phyloP scores from a whole-genome alignment of 2,329 filamentous ascomycete genomes.

The Botrytis cinerea region DNA sequence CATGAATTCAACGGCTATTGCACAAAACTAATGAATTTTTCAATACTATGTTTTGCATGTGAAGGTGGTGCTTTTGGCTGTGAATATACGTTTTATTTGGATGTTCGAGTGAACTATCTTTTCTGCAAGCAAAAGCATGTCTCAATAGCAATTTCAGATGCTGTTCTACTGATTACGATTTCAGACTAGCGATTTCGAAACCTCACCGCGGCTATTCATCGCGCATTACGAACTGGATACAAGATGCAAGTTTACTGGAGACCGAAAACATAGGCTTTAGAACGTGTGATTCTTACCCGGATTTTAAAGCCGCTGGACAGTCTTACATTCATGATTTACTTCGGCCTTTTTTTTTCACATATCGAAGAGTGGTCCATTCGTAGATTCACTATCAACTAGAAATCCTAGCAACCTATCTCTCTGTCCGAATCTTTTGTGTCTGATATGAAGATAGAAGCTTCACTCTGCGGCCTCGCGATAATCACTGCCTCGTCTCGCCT shows the following conservation, averaged over 20 bases:
- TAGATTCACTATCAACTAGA: neutral
- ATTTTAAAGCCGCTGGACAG: neutral
- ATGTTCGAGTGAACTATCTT: neutral
- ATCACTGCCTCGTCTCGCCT: neutral
- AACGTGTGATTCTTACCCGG: no score
- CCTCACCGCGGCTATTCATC: neutral
- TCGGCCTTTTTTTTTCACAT: neutral
- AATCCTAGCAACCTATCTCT: neutral
- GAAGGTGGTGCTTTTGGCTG: slow-evolving; percentile 1
- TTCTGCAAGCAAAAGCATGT: neutral
- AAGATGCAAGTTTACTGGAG: neutral
- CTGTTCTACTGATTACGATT: neutral
- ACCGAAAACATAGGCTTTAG: neutral
- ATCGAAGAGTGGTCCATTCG: neutral
- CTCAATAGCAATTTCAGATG: neutral
- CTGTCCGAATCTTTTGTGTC: neutral
- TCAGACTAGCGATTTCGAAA: neutral
- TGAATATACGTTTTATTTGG: neutral
- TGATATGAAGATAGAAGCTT: neutral
- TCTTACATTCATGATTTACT: neutral
- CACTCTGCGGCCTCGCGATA: neutral
- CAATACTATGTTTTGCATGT: slow-evolving; percentile 20
- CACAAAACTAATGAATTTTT: slow-evolving; percentile 29
- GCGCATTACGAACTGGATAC: neutral
- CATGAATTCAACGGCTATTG: slow-evolving; percentile 42